Evolutionary conservation across 495 filamentous ascomycete genomes (phyloP).

Genomic region (Polyplosphaeria fusca): DNA sequence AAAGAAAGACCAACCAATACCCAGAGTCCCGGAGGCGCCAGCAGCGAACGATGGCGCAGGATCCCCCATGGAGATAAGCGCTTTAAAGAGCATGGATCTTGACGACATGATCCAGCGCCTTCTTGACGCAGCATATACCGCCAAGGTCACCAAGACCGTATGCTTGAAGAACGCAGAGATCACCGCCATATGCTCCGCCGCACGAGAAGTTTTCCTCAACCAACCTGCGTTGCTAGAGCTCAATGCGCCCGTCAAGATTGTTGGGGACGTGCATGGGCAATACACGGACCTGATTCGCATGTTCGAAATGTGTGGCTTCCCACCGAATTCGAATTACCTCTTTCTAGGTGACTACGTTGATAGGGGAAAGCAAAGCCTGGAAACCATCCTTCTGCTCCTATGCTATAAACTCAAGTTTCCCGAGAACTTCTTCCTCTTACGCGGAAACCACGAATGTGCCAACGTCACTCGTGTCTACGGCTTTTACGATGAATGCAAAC

Average conservation of each 20-base stretch:
- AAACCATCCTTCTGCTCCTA: constrained; percentile 91
- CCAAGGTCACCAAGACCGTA: constrained; percentile 95
- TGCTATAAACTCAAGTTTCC: constrained; percentile 99
- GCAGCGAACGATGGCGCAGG: constrained; percentile 31
- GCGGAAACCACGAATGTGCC: constrained; percentile 97
- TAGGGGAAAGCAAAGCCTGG: constrained; percentile 92
- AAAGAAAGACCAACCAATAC: constrained; percentile 55
- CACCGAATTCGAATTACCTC: constrained; percentile 87
- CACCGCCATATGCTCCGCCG: constrained; percentile 81
- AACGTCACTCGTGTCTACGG: constrained; percentile 98
- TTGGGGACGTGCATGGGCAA: constrained; percentile 96
- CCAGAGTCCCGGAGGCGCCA: constrained; percentile 23
- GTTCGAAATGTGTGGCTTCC: constrained; percentile 99
- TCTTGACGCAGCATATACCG: constrained; percentile 89
- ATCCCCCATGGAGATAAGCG: constrained; percentile 61
- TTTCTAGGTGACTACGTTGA: constrained; percentile 99
- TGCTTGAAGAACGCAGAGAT: constrained; percentile 98
- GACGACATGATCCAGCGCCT: constrained; percentile 97
- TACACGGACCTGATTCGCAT: constrained; percentile 96
- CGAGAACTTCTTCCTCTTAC: constrained; percentile 97
- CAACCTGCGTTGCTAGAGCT: constrained; percentile 92
- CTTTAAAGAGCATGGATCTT: constrained; percentile 85
- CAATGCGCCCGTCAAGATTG: constrained; percentile 96
- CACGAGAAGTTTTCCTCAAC: constrained; percentile 81
- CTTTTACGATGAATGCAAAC: constrained; percentile 99